phyloP scores from a whole-genome alignment of 129 eudicot species.

The Oenanthe sinensis region DNA sequence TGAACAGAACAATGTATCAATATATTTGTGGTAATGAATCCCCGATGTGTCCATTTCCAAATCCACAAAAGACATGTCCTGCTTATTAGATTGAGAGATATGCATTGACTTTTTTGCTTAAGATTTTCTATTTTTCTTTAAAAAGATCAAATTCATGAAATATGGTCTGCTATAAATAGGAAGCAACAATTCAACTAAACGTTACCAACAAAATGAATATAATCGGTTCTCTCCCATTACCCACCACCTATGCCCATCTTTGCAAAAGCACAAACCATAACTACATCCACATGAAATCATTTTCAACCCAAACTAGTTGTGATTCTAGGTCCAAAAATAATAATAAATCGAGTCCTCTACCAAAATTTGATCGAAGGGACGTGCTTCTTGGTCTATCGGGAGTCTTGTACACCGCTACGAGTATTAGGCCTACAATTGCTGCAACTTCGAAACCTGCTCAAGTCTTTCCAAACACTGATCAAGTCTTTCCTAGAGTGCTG shows the following conservation, averaged over 20 bases:
- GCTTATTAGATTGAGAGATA: background rate
- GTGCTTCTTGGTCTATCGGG: background rate
- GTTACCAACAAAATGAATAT: background rate
- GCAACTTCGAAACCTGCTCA: slow-evolving; percentile 18
- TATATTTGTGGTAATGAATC: background rate
- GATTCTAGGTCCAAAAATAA: background rate
- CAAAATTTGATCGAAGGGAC: background rate
- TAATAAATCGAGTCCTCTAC: no score
- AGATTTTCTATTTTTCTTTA: no score
- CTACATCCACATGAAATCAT: background rate
- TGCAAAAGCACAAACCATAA: background rate
- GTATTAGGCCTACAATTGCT: background rate
- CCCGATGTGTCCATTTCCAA: background rate
- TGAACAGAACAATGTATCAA: background rate
- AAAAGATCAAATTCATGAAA: no score
- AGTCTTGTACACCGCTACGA: background rate
- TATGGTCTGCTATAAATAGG: background rate
- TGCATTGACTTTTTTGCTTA: background rate
- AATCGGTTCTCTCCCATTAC: background rate
- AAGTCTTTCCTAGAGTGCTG: background rate
- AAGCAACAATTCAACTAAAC: background rate
- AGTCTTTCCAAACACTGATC: background rate
- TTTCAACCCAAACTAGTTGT: background rate
- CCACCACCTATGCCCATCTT: background rate
- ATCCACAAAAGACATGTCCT: background rate